Percentiles rank a stretch among this genome's conserved stretches.
These are phyloP conservation scores for Aurantiochytrium sp. DNA, from an alignment of 108 stramenopile species.

Conservation along the genomic window DNA sequence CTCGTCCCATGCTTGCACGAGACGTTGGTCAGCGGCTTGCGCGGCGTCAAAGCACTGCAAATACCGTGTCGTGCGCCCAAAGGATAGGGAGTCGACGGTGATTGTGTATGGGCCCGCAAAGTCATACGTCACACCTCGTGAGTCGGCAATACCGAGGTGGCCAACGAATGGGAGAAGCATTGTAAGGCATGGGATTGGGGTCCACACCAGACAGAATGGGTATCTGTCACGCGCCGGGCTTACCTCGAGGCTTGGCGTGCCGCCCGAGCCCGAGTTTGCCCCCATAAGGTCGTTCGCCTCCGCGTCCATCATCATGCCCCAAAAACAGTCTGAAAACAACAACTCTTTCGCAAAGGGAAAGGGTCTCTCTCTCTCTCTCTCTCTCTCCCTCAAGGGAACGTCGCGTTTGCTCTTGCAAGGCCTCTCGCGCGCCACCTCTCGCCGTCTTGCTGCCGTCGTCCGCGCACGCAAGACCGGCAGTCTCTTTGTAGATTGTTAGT, in stretches of 20 bases:
- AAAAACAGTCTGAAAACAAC: too few species aligned
- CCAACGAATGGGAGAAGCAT: conserved; percentile 83
- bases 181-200: conserved; percentile 79
- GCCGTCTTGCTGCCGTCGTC: too few species aligned
- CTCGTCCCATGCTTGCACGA: conserved; percentile 61
- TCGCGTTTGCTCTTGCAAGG: too few species aligned
- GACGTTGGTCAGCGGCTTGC: not conserved
- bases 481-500: too few species aligned
- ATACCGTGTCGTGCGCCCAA: conserved; percentile 44
- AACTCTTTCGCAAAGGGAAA: too few species aligned
- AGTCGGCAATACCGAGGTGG: conserved; percentile 86
- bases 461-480: too few species aligned
- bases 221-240: not conserved
- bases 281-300: too few species aligned
- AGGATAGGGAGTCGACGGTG: conserved; percentile 54
- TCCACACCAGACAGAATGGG: conserved; percentile 63
- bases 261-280: too few species aligned
- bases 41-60: conserved; percentile 33
- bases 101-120: conserved; percentile 90
- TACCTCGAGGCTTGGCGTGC: not conserved
- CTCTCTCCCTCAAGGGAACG: too few species aligned
- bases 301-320: too few species aligned
- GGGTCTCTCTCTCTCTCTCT: too few species aligned
- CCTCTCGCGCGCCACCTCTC: too few species aligned
- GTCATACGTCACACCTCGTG: conserved; percentile 72